Base-by-base conservation (phyloP, 75 land plant genomes). In the Ceratopteris richardii region DNA sequence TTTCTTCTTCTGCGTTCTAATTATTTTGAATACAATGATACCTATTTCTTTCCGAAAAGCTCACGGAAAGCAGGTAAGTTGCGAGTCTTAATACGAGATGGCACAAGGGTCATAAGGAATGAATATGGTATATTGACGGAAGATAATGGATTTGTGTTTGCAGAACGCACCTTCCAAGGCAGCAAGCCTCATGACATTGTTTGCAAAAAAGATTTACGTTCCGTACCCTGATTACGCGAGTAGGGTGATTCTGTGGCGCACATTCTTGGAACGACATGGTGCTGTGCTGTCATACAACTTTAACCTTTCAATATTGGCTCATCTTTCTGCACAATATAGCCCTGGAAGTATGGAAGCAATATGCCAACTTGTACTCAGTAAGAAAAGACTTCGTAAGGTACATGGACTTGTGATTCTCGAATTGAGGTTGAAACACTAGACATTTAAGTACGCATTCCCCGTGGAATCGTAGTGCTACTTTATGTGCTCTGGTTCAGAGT, bases 181-280 rank as follows among this genome's bases (percentile, higher is more conserved):
- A 0, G 51, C 70, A 22, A 64, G 37, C 4, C 61, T 73, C 22
- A 40, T 50, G 26, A 66, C 60, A 22, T 61, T 73, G 28, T 73
- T 73, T 39, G 48, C 68, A 51, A 73, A 73, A 41, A 31, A 70
- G 27, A 66, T 73, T 7, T 73, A 66, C 31, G 62, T 62, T 23
- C 76, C 76, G 0, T 73, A 66, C 31, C 76, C 76, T 23, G 76
- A 73, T 29, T 61, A 73, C 44, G 65, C 57, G 23, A 59, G 64
- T 14, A 29, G 70, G 13, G 26, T 60, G 31, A 17, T 40, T 29
- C 27, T 73, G 16, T 73, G 76, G 76, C 57, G 76, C 17, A 52
- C 55, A 21, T 12, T 73, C 28, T 14, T 73, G 16, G 76, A 73
- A 42, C 33, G 76, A 24, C 63, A 73, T 60, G 76, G 76, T 16